Percentiles rank a stretch among this genome's conserved stretches.
Conservation (phyloP, 1,284 basidiomycete species). For the Meripilus lineatus region DNA sequence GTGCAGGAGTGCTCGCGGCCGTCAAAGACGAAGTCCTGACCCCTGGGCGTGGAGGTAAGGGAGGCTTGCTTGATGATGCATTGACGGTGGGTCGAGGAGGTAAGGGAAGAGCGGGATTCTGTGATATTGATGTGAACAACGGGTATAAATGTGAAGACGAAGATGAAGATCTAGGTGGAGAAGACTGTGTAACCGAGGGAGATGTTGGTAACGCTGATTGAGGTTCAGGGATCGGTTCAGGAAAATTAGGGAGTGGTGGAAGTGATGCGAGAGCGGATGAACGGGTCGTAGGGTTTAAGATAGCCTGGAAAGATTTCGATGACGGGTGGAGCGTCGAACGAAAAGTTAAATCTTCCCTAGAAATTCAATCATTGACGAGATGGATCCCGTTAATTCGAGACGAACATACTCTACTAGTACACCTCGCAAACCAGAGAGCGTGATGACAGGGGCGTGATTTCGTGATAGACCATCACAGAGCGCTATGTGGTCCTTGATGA, state of each 20-base stretch:
- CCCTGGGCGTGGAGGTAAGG: conserved; percentile 55
- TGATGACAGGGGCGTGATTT: conserved; percentile 53
- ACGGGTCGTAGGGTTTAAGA: conserved; percentile 50
- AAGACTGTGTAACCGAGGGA: conserved; percentile 19
- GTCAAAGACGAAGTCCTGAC: conserved; percentile 16
- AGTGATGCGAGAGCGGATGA: conserved; percentile 44
- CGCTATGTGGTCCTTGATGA: conserved; percentile 75
- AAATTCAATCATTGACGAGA: conserved; percentile 7
- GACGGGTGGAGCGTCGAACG: conserved; percentile 62
- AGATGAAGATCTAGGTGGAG: conserved; percentile 9
- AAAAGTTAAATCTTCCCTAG: conserved; percentile 56
- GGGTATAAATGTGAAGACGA: conserved; percentile 40
- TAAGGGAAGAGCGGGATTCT: conserved; percentile 56
- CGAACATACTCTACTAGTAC: conserved; percentile 48
- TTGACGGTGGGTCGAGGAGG: conserved; percentile 48
- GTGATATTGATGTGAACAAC: conserved; percentile 42
- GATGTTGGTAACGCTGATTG: conserved; percentile 6
- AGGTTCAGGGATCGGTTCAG: conserved; percentile 21
- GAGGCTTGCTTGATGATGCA: conserved; percentile 40
- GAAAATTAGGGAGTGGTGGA: conserved; percentile 39
- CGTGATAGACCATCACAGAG: conserved; percentile 49
- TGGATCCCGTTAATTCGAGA: conserved; percentile 5
- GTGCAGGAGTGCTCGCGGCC: conserved; percentile 7
- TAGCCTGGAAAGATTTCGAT: conserved; percentile 55
- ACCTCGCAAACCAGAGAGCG: conserved; percentile 79